Base-by-base conservation (phyloP, 2,329 filamentous ascomycete genomes). In the Ascochyta koolunga region DNA sequence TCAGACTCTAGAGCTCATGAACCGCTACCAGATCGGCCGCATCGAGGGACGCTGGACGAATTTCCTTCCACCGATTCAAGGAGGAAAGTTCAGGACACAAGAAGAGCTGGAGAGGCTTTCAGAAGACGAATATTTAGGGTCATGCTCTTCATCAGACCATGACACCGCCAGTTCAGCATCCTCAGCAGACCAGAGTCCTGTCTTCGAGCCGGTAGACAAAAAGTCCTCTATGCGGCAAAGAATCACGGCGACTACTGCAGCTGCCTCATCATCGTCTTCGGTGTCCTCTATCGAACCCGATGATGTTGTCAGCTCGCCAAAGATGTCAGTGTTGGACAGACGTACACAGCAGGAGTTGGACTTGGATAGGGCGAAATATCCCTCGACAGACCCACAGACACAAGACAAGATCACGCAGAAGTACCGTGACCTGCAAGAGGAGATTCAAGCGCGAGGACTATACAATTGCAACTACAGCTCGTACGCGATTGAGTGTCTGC, bases 61-160 rank as follows among this genome's bases (percentile, higher is more conserved):
- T 74, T 96, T 97, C 70, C 68, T 90, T 6, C 93, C 95, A 4
- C 93, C 95, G 0, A 93, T 98, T 46, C 93, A 98, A 75, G 93
- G 92, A 52, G 93, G 93, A 36, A 82, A 82, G 54, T 96, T 93
- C 74, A 83, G 88, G 61, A 76, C 78, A 19, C 80, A 80, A 56
- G 70, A 75, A 45, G 76, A 81, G 49, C 59, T 70, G 40, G 50
- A 56, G 29, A 59, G 51, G 21, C 46, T 64, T 11, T 72, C 74
- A 8, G 77, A 80, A 29, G 69, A 78, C 18, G 60, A 68, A 21
- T 64, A 65, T 35, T 13, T 48, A 6, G 58, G 56, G 4, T 55
- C 61, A 15, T 58, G 31, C 35, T 60, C 61, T 3, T 60, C 50
- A 5, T 66, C 68, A 9, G 71, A 66, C 27, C 65, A 66, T 16